Percentiles rank a stretch among this genome's conserved stretches.
Evolutionary conservation across 2,329 filamentous ascomycete species (phyloP).

Genomic region (Nannizzia gypsea): DNA sequence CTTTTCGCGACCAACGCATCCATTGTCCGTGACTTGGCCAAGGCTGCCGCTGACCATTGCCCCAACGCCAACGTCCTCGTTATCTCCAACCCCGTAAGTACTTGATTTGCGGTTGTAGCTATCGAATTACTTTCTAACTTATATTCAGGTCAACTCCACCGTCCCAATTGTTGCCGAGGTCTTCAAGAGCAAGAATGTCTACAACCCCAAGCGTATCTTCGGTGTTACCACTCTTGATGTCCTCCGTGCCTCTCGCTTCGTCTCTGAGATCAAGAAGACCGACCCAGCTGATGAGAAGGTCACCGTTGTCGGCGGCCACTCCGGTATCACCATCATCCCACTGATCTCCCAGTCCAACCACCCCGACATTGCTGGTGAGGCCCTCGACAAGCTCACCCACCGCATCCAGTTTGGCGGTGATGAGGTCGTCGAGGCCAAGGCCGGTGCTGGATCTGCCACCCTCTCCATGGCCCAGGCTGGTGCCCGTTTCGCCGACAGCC

Average conservation of each 20-base stretch:
- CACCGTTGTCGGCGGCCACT: constrained; percentile 93
- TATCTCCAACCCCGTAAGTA: constrained; percentile 82
- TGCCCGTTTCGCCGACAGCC: constrained; percentile 70
- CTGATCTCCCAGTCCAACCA: constrained; percentile 91
- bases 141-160: constrained; percentile 74
- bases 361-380: constrained; percentile 66
- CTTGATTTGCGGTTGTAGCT: background rate
- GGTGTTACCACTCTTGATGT: constrained; percentile 99
- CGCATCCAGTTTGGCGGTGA: constrained; percentile 98
- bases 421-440: constrained; percentile 98
- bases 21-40: constrained; percentile 96
- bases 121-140: background rate
- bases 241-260: constrained; percentile 94
- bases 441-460: constrained; percentile 89
- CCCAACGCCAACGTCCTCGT: constrained; percentile 92
- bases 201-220: constrained; percentile 98
- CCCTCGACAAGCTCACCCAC: constrained; percentile 65
- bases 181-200: constrained; percentile 89
- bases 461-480: constrained; percentile 98
- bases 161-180: constrained; percentile 96
- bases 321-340: constrained; percentile 94
- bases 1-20: constrained; percentile 99
- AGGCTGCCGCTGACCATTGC: constrained; percentile 76
- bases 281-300: constrained; percentile 90
- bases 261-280: constrained; percentile 81